A percentile compares a stretch with the other conserved stretches of the same genome.
Evolutionary conservation across 345 rosid species (phyloP).

Genomic region (Tarenaya hassleriana): DNA sequence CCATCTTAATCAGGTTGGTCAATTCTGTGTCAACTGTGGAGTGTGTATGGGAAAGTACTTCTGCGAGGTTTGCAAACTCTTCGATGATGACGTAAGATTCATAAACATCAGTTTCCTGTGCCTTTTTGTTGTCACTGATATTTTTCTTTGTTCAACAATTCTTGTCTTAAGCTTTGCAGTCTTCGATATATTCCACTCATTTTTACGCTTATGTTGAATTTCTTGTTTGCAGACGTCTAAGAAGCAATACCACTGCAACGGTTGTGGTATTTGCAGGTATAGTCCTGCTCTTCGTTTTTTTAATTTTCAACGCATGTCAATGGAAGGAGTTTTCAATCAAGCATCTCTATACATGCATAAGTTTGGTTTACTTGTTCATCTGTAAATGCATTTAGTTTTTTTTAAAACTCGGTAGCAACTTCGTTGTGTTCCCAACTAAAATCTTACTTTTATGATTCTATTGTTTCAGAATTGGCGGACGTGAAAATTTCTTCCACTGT

Average conservation of each 20-base stretch:
- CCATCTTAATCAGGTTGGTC: conserved; percentile 43
- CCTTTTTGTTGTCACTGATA: neutral
- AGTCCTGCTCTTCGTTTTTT: neutral
- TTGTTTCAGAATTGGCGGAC: conserved; percentile 63
- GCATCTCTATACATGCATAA: neutral
- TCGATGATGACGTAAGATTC: conserved; percentile 76
- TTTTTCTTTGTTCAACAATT: neutral
- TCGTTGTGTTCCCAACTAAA: neutral
- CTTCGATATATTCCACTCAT: conserved; percentile 2
- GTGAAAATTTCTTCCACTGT: conserved; percentile 85
- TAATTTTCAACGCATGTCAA: neutral
- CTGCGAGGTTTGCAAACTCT: conserved; percentile 70
- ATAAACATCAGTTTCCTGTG: neutral
- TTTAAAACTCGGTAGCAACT: neutral
- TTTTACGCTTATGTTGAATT: conserved; percentile 11
- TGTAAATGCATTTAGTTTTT: neutral
- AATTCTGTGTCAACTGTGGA: conserved; percentile 65
- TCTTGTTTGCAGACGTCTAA: conserved; percentile 53
- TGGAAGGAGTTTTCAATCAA: neutral
- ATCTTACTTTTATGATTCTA: conserved; percentile 1
- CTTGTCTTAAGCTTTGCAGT: conserved; percentile 7
- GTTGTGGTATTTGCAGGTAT: conserved; percentile 97
- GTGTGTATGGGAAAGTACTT: conserved; percentile 85
- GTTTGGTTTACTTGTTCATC: conserved; percentile 1
- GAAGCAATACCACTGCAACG: conserved; percentile 76